These are phyloP conservation scores for Galerina sulciceps DNA, from an alignment of 768 basidiomycete genomes.

Conservation along the genomic window DNA sequence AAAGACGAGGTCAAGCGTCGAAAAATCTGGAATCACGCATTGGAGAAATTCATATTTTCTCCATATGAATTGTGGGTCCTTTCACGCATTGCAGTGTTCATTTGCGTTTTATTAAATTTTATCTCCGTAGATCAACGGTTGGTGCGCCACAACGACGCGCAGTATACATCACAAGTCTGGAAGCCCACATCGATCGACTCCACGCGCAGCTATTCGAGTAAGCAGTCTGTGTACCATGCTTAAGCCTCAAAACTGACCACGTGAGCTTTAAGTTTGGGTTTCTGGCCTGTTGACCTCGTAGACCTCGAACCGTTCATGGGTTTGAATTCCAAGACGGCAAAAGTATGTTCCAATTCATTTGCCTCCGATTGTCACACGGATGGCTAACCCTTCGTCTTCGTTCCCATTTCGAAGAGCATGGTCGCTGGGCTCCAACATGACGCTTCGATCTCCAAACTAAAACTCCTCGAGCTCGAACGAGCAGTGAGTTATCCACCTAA, in stretches of 20 bases:
- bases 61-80: constrained; percentile 65
- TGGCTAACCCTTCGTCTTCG: neutral
- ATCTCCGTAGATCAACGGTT: constrained; percentile 56
- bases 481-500: constrained; percentile 47
- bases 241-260: neutral
- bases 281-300: constrained; percentile 59
- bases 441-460: constrained; percentile 58
- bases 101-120: neutral
- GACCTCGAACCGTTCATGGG: constrained; percentile 68
- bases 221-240: neutral
- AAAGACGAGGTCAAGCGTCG: constrained; percentile 68
- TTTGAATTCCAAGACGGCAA: constrained; percentile 77
- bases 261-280: constrained; percentile 39
- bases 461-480: constrained; percentile 70
- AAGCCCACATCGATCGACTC: constrained; percentile 71
- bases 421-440: constrained; percentile 74
- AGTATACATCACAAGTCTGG: constrained; percentile 74
- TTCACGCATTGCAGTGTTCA: neutral
- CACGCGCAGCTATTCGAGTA: constrained; percentile 59
- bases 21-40: constrained; percentile 78
- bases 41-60: constrained; percentile 73
- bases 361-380: neutral
- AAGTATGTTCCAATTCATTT: constrained; percentile 42
- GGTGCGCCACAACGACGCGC: constrained; percentile 70
- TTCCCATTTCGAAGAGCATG: constrained; percentile 57